Evolutionary conservation across 305 asterid species (phyloP).

Genomic region (Fraxinus latifolia): DNA sequence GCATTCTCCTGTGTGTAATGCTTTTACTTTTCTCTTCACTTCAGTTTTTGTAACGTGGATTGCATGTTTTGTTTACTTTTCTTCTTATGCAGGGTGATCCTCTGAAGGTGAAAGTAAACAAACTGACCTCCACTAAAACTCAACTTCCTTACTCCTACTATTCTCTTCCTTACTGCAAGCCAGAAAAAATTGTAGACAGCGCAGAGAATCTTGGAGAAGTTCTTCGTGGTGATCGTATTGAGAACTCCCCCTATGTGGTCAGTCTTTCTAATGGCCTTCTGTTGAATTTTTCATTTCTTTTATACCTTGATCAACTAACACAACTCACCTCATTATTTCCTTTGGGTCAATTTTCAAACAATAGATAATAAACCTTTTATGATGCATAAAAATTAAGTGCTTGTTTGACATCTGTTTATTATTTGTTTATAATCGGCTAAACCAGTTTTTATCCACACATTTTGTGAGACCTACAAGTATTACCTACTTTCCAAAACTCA

Average conservation of each 20-base stretch:
- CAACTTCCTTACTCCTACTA: conserved; percentile 1
- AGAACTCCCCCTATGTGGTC: neutral
- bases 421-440: neutral
- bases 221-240: conserved; percentile 3
- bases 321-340: neutral
- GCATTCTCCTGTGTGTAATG: neutral
- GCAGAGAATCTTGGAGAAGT: conserved; percentile 7
- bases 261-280: neutral
- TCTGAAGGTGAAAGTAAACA: conserved; percentile 1
- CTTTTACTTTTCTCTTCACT: neutral
- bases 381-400: neutral
- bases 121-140: conserved; percentile 1
- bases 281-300: neutral
- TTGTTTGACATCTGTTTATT: neutral
- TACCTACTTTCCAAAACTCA: neutral
- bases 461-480: neutral
- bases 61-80: neutral
- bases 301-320: neutral
- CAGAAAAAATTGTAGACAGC: neutral
- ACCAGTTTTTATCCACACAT: neutral
- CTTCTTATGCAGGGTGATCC: neutral
- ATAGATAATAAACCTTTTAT: neutral
- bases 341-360: neutral
- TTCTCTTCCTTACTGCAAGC: conserved; percentile 3
- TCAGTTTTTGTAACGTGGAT: neutral